A percentile compares a stretch with the other conserved stretches of the same genome.
Conservation (phyloP, 345 rosid genomes). For the Arabidopsis suecica region DNA sequence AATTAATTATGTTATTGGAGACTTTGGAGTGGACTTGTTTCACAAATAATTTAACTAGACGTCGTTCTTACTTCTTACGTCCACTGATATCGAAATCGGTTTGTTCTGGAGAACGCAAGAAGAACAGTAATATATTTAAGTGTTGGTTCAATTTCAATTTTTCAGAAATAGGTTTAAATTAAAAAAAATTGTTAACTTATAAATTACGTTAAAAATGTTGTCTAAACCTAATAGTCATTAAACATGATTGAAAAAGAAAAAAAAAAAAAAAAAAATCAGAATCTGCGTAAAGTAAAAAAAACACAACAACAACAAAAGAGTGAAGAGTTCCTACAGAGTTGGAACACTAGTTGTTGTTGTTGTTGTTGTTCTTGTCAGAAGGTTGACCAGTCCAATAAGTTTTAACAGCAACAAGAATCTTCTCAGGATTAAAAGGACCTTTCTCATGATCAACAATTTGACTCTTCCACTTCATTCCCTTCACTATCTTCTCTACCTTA, state of each 20-base stretch:
- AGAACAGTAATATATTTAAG: no score
- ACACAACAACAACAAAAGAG: background rate
- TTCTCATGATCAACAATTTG: conserved; percentile 88
- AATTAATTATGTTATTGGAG: no score
- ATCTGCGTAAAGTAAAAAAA: background rate
- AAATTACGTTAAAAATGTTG: background rate
- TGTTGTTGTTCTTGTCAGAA: conserved; percentile 38
- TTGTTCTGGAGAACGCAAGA: no score
- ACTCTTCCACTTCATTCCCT: conserved; percentile 91
- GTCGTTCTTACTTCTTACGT: no score
- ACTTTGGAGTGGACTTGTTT: no score
- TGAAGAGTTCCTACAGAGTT: conserved; percentile 19
- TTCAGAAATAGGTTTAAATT: no score
- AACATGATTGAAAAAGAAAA: background rate
- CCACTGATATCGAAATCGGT: no score
- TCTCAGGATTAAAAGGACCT: conserved; percentile 95
- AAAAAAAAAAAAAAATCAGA: background rate
- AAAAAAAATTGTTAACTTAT: no score
- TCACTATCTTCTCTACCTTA: conserved; percentile 69
- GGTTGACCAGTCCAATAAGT: conserved; percentile 85
- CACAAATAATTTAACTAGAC: no score
- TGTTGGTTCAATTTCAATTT: no score
- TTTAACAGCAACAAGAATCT: conserved; percentile 84
- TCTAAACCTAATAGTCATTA: conserved; percentile 34
- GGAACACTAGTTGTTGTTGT: conserved; percentile 38